Base-by-base conservation (phyloP, 1,139 yeast genomes). In the Geotrichum bryndzae region DNA sequence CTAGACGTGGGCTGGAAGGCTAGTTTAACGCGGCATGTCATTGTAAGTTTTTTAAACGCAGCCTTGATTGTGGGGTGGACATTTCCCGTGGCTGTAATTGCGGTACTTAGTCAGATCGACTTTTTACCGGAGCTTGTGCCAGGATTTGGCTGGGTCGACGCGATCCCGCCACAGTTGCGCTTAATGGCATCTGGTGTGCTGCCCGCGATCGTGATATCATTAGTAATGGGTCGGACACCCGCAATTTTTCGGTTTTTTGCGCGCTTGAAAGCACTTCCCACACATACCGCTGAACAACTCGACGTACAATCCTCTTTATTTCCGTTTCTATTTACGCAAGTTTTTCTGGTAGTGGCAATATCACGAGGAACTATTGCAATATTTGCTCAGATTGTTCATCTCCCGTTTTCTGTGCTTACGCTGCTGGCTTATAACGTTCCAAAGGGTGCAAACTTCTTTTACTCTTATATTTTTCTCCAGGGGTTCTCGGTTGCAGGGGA, bases 11-110 rank as follows among this genome's bases (percentile, higher is more conserved):
- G 59, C 22, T 63, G 65, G 65, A 50, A 54, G n/a, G 54, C 54
- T 22, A 22, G 57, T 23, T 41, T 61, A 22, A 11, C 56, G 31
- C 48, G 65, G 22, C 76, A 78, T 58, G 67, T 80, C 8, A 73
- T 80, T 46, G 88, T 92, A 0, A 76, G 79, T 64, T 77, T 85
- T 13, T 80, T 84, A 5, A 78, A 87, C 65, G 73, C 80, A 18
- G 79, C 84, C 3, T 68, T 87, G 67, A 80, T 89, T 59, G 77
- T 88, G 23, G 84, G 89, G 67, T 90, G 96, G 96, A 87, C 95
- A 46, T 80, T 90, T 64, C 96, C 96, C 1, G 94, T 89, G 15
- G 90, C 96, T 3, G 85, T 89, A 65, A 88, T 90, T 29, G 95
- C 96, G 75, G 78, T 85, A 62, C 83, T 90, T 63, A 87, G 96